These are phyloP conservation scores for Fagus crenata DNA, from an alignment of 306 rosid genomes.

Conservation along the genomic window DNA sequence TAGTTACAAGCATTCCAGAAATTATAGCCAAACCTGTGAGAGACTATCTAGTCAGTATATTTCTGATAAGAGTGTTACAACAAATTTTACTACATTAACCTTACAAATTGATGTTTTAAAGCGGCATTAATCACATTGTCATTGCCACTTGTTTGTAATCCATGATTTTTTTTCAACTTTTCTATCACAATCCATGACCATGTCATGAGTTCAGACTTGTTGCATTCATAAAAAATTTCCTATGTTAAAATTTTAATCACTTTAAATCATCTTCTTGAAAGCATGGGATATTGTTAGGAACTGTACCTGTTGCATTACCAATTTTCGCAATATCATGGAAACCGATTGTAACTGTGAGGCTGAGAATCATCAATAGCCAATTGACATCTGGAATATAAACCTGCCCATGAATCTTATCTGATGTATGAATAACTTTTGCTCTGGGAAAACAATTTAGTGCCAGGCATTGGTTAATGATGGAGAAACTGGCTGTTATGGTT, in stretches of 20 bases:
- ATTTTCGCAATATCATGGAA: slow-evolving; percentile 63
- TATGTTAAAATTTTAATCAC: background rate
- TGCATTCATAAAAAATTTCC: no score
- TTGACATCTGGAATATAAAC: slow-evolving; percentile 88
- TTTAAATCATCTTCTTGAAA: background rate
- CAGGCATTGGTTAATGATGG: slow-evolving; percentile 76
- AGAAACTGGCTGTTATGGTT: slow-evolving; percentile 80
- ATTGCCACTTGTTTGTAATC: no score
- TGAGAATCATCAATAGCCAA: slow-evolving; percentile 81
- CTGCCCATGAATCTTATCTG: slow-evolving; percentile 68
- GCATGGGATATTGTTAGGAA: background rate
- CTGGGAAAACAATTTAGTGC: slow-evolving; percentile 90
- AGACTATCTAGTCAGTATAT: background rate
- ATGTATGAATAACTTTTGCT: slow-evolving; percentile 90
- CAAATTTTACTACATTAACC: no score
- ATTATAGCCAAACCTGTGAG: slow-evolving; percentile 65
- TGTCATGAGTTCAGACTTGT: no score
- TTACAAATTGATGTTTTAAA: no score
- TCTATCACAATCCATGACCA: no score
- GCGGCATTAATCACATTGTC: no score
- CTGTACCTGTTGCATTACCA: slow-evolving; percentile 79
- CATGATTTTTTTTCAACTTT: no score
- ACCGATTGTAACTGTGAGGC: slow-evolving; percentile 66
- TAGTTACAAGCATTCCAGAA: slow-evolving; percentile 77
- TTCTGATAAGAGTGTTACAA: background rate